These are phyloP conservation scores for Pleurotus pulmonarius DNA, from an alignment of 768 basidiomycete genomes.

Conservation along the genomic window DNA sequence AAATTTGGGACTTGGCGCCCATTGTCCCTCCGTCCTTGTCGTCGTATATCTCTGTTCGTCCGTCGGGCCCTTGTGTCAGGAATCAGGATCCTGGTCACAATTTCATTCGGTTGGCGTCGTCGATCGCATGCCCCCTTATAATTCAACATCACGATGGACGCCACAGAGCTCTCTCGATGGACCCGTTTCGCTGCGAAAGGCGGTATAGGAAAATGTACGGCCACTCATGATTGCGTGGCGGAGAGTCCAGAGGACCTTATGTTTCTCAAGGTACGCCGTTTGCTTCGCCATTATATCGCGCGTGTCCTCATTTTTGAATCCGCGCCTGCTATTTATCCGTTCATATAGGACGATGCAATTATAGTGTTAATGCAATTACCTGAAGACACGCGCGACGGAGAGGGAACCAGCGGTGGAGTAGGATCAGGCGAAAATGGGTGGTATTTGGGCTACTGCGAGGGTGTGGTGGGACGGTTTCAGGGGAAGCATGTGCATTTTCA, in stretches of 20 bases:
- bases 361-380: slow-evolving; percentile 70
- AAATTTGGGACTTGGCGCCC: too few relatives aligned
- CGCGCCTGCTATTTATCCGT: background rate
- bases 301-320: too few relatives aligned
- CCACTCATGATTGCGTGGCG: slow-evolving; percentile 70
- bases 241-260: slow-evolving; percentile 75
- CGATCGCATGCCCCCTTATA: too few relatives aligned
- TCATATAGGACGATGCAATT: slow-evolving; percentile 74
- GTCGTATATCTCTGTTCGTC: too few relatives aligned
- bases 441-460: slow-evolving; percentile 82
- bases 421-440: background rate
- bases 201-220: slow-evolving; percentile 79
- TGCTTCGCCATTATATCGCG: background rate
- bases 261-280: slow-evolving; percentile 68
- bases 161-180: slow-evolving; percentile 73
- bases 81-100: too few relatives aligned
- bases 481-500: slow-evolving; percentile 65
- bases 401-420: too few relatives aligned
- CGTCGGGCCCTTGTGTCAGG: too few relatives aligned
- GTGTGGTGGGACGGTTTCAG: slow-evolving; percentile 75
- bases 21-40: too few relatives aligned
- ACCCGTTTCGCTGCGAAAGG: slow-evolving; percentile 83
- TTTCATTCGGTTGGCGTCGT: too few relatives aligned
- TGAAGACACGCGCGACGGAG: slow-evolving; percentile 20
- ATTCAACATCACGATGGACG: slow-evolving; percentile 41